These are phyloP conservation scores for Pseudogymnoascus sp. DNA, from an alignment of 2,329 filamentous ascomycete species.

Conservation along the genomic window DNA sequence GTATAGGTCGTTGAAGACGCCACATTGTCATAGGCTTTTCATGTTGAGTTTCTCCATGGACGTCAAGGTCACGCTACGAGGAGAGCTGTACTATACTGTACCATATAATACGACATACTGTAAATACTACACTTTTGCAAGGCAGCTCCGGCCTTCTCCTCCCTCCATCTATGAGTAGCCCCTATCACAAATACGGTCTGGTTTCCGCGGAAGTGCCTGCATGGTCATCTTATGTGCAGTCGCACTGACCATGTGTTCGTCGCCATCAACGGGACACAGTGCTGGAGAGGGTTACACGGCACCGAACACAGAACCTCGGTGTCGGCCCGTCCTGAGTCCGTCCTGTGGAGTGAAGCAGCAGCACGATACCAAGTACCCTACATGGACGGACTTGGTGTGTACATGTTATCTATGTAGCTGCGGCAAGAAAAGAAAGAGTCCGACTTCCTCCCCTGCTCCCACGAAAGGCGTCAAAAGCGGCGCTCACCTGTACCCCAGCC, in stretches of 20 bases:
- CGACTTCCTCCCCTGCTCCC: neutral
- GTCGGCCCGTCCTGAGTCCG: constrained; percentile 7
- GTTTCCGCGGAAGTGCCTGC: constrained; percentile 3
- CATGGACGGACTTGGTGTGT: neutral
- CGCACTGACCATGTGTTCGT: constrained; percentile 9
- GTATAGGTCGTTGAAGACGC: neutral
- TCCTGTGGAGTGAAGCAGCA: neutral
- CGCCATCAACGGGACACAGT: neutral
- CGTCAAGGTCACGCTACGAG: neutral
- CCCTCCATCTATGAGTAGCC: neutral
- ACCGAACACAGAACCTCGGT: neutral
- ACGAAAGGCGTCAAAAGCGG: neutral
- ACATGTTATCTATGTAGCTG: constrained; percentile 8
- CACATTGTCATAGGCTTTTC: neutral
- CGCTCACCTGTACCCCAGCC: neutral
- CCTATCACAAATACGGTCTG: neutral
- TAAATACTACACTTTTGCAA: neutral
- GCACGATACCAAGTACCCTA: neutral
- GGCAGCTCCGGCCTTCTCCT: neutral
- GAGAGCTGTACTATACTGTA: constrained; percentile 9
- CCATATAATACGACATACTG: constrained; percentile 5
- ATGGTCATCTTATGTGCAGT: neutral
- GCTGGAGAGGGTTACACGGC: neutral
- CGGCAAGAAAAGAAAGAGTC: neutral
- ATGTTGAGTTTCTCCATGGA: neutral